Evolutionary conservation across 2,329 filamentous ascomycete genomes (phyloP).

Genomic region (Rachicladosporium sp.): DNA sequence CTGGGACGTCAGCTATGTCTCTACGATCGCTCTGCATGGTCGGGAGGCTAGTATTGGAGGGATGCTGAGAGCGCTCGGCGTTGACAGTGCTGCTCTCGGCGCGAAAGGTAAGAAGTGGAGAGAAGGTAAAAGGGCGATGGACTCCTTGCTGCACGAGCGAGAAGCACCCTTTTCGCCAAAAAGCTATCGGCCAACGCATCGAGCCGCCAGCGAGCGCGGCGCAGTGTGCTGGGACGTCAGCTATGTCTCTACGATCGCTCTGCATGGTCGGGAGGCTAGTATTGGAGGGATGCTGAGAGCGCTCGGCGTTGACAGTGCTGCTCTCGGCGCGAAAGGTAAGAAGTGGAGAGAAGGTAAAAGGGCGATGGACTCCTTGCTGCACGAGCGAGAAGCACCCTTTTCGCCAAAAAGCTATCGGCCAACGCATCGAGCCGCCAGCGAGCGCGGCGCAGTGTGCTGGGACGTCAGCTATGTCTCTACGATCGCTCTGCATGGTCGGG

Average conservation of each 20-base stretch:
- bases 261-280: constrained; percentile 55
- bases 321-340: constrained; percentile 51
- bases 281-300: constrained; percentile 54
- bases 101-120: constrained; percentile 60
- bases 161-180: constrained; percentile 41
- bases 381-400: constrained; percentile 43
- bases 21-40: constrained; percentile 70
- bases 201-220: constrained; percentile 61
- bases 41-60: constrained; percentile 49
- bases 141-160: constrained; percentile 46
- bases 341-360: constrained; percentile 60
- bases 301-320: constrained; percentile 42
- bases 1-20: constrained; percentile 93
- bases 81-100: constrained; percentile 44
- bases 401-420: constrained; percentile 54
- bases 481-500: constrained; percentile 59
- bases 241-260: constrained; percentile 75
- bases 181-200: constrained; percentile 75
- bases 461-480: constrained; percentile 92
- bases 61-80: constrained; percentile 53
- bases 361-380: constrained; percentile 44
- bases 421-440: constrained; percentile 66
- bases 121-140: constrained; percentile 44
- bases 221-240: constrained; percentile 86
- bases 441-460: constrained; percentile 72